phyloP scores from a whole-genome alignment of 1,139 yeast genomes.

The Sugiyamaella novakii region DNA sequence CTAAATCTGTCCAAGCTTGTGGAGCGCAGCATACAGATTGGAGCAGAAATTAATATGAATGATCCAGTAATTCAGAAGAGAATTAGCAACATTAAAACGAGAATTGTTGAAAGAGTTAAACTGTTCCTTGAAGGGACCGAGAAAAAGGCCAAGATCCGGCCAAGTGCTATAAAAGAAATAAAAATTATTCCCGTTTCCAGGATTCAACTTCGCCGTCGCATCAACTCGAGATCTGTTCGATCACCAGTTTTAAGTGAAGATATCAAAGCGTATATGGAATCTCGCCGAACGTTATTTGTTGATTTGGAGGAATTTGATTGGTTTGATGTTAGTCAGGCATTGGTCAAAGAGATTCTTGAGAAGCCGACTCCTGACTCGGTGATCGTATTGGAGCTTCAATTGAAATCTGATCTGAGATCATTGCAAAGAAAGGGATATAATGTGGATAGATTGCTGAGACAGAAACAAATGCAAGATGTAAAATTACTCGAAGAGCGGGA shows the following conservation, averaged over 20 bases:
- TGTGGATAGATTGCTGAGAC: constrained; percentile 40
- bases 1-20: constrained; percentile 35
- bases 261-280: constrained; percentile 33
- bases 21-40: constrained; percentile 31
- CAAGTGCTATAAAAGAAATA: constrained; percentile 29
- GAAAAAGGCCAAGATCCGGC: constrained; percentile 23
- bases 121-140: constrained; percentile 41
- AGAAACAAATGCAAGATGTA: constrained; percentile 28
- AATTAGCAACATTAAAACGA: constrained; percentile 22
- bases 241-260: constrained; percentile 20
- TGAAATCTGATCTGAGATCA: constrained; percentile 38
- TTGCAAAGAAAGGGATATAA: constrained; percentile 46
- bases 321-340: constrained; percentile 44
- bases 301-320: constrained; percentile 38
- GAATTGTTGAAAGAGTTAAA: constrained; percentile 37
- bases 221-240: neutral
- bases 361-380: constrained; percentile 45
- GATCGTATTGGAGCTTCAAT: constrained; percentile 44
- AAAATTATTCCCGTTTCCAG: constrained; percentile 34
- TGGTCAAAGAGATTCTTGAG: constrained; percentile 37
- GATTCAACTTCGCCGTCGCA: constrained; percentile 35
- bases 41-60: constrained; percentile 23
- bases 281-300: constrained; percentile 26
- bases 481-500: constrained; percentile 18
- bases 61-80: constrained; percentile 19